A percentile compares a stretch with the other conserved stretches of the same genome.
Evolutionary conservation across 129 eudicot species (phyloP).

Genomic region (Arctium minus): DNA sequence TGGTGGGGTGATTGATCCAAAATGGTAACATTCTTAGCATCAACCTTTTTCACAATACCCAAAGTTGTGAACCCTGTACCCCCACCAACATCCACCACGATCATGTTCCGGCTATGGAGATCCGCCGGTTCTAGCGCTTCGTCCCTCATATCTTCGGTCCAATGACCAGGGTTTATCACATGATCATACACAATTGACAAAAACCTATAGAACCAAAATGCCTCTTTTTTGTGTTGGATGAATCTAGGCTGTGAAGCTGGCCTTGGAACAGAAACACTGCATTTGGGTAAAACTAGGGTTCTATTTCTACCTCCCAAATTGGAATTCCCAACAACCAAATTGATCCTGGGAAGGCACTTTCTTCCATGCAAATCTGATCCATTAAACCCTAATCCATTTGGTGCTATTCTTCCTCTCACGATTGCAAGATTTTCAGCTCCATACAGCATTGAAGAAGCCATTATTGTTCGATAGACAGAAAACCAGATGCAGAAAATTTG

Average conservation of each 20-base stretch:
- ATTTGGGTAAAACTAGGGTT: constrained; percentile 29
- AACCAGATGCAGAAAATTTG: background rate
- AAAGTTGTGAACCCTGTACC: constrained; percentile 50
- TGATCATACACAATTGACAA: constrained; percentile 44
- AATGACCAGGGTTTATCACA: constrained; percentile 42
- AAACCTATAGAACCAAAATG: constrained; percentile 47
- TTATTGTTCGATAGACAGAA: constrained; percentile 9
- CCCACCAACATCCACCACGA: constrained; percentile 50
- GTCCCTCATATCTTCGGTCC: constrained; percentile 48
- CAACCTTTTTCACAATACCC: constrained; percentile 46
- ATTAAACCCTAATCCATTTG: constrained; percentile 32
- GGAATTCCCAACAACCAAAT: constrained; percentile 15
- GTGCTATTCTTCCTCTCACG: constrained; percentile 20
- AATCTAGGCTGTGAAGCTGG: constrained; percentile 46
- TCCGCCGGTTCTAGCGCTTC: constrained; percentile 50
- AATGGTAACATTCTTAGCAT: constrained; percentile 46
- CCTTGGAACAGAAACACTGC: constrained; percentile 39
- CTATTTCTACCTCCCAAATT: constrained; percentile 2
- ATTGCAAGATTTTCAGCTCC: constrained; percentile 39
- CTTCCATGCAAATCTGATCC: constrained; percentile 26
- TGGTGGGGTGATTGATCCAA: constrained; percentile 51
- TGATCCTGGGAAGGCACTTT: constrained; percentile 18
- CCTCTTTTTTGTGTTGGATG: constrained; percentile 45
- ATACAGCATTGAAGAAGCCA: constrained; percentile 41
- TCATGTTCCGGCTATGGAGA: constrained; percentile 31